Base-by-base conservation (phyloP, 73 alveolate species). In the Breviolum minutum region DNA sequence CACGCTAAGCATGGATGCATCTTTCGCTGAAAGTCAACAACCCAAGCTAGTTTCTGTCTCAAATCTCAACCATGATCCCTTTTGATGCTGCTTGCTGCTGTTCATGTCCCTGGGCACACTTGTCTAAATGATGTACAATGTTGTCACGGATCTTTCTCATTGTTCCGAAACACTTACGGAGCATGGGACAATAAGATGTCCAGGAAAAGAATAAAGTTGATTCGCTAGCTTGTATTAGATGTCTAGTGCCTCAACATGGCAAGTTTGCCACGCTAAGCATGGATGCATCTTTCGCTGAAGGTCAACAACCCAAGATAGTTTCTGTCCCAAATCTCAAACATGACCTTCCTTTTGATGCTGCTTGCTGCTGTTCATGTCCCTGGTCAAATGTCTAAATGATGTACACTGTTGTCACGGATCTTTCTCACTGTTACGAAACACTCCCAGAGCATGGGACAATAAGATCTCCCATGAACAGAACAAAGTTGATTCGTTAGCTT, bases 1-100 rank as follows among this genome's bases (percentile, higher is more conserved):
- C 54, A 40, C 61, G 40, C 79, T 63, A 54, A 91, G 97, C 97
- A 91, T 91, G 97, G 97, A 91, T 73, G 88, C 97, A 73, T 76
- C 97, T 91, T 27, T 13, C 64, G 29, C 54, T 73, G 40, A 29
- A 73, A 16, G 54, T 40, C 54, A 40, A 40, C 54, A 40, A 40
- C 54, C 54, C 54, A 40, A 40, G 54, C 3, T 3, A 40, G 54
- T 40, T 40, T 40, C 82, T 29, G 60, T 73, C 40, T 13, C n/a
- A 74, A 74, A 74, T 20, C 40, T 8, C 84, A 8, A 10, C 54
- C n/a, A 40, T 26, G 40, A 13, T 74, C 40, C 26, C 84, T 74
- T n/a, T n/a, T n/a, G n/a, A n/a, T n/a, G n/a, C n/a, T n/a, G n/a
- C n/a, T 20, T 17, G 13, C 91, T 27, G 54, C 54, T 40, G 54